These are phyloP conservation scores for Cladophialophora psammophila DNA, from an alignment of 2,329 filamentous ascomycete genomes.

Conservation along the genomic window DNA sequence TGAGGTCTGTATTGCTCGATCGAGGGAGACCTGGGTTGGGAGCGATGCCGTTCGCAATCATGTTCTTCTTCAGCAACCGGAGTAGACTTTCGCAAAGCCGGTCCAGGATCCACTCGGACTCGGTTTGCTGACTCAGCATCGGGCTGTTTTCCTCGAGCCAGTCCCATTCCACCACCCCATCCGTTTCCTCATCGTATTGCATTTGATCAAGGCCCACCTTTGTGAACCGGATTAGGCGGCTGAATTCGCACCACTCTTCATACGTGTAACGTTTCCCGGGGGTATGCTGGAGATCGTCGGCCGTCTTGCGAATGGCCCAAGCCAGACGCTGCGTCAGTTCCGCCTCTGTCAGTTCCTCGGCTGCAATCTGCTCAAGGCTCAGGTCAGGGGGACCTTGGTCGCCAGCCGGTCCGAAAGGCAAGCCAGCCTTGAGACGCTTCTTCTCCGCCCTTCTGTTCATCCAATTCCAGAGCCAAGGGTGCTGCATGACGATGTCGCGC, in stretches of 20 bases:
- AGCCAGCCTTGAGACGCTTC: conserved; percentile 57
- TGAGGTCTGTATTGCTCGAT: conserved; percentile 19
- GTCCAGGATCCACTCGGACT: conserved; percentile 73
- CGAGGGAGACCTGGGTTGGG: conserved; percentile 7
- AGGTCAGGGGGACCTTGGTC: conserved; percentile 17
- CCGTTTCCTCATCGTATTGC: conserved; percentile 60
- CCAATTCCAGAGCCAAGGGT: conserved; percentile 52
- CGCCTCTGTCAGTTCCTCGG: conserved; percentile 59
- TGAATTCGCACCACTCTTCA: conserved; percentile 86
- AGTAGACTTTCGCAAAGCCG: conserved; percentile 70
- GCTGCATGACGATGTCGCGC: conserved; percentile 56
- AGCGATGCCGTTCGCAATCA: conserved; percentile 23
- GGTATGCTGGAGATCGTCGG: conserved; percentile 66
- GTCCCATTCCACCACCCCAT: conserved; percentile 71
- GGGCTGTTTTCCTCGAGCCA: conserved; percentile 75
- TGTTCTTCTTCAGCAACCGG: conserved; percentile 43
- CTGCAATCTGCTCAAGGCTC: conserved; percentile 55
- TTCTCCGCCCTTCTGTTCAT: conserved; percentile 51
- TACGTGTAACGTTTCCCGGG: conserved; percentile 74
- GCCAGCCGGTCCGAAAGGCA: conserved; percentile 47
- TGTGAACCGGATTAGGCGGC: conserved; percentile 72
- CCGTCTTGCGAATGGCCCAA: conserved; percentile 72
- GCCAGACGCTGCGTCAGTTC: conserved; percentile 69
- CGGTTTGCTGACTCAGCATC: conserved; percentile 67
- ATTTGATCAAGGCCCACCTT: conserved; percentile 46